Conservation (phyloP, 1,284 basidiomycete genomes). For the Pterula multifida region DNA sequence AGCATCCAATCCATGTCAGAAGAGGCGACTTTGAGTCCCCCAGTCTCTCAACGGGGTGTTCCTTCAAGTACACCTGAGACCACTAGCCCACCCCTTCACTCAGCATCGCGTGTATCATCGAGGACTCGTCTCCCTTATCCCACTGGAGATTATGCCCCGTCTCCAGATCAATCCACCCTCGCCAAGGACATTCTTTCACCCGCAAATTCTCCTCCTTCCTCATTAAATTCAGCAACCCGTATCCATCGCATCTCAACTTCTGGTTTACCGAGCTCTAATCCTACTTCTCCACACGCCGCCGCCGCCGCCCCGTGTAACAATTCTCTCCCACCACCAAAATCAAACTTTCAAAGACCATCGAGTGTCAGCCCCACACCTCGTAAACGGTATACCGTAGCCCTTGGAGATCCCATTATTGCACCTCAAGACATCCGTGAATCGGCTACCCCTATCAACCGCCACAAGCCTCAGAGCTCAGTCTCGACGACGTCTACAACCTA, state of each 20-base stretch:
- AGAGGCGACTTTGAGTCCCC: conserved; percentile 12
- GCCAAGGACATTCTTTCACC: conserved; percentile 42
- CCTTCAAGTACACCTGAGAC: conserved; percentile 40
- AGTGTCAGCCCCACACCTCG: conserved; percentile 63
- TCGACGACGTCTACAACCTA: conserved; percentile 19
- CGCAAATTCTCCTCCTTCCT: conserved; percentile 43
- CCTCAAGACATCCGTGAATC: conserved; percentile 23
- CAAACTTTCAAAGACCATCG: conserved; percentile 23
- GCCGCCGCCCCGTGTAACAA: conserved; percentile 4
- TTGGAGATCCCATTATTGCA: conserved; percentile 54
- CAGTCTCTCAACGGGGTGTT: conserved; percentile 24
- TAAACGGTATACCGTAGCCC: conserved; percentile 72
- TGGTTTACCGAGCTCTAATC: conserved; percentile 3
- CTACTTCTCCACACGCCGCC: conserved; percentile 6
- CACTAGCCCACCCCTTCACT: conserved; percentile 52
- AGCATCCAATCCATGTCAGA: conserved; percentile 1
- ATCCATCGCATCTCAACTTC: conserved; percentile 11
- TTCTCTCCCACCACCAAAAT: conserved; percentile 17
- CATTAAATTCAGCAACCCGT: conserved; percentile 18
- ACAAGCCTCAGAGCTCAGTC: conserved; percentile 11
- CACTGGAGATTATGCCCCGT: conserved; percentile 51
- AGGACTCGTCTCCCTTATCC: conserved; percentile 66
- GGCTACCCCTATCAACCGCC: conserved; percentile 11
- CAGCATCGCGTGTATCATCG: conserved; percentile 20
- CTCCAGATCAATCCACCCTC: conserved; percentile 10